Evolutionary conservation across 2,329 filamentous ascomycete genomes (phyloP).

Genomic region (Waltergamsia citrina): DNA sequence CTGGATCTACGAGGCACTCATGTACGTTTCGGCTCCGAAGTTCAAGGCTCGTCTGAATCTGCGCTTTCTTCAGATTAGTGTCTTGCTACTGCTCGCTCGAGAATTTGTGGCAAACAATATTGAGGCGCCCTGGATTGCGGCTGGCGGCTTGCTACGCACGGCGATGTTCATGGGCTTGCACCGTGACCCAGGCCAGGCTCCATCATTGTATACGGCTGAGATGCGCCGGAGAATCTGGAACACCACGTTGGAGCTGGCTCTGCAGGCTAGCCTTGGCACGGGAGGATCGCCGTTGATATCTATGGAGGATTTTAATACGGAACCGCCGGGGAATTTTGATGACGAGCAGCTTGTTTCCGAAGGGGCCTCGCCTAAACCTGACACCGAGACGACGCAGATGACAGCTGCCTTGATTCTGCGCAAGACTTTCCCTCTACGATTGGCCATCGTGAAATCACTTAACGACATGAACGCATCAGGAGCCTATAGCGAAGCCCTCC

Average conservation of each 20-base stretch:
- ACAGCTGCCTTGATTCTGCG: slow-evolving; percentile 31
- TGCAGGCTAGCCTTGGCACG: slow-evolving; percentile 33
- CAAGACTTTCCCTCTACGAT: slow-evolving; percentile 29
- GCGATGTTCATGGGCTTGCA: slow-evolving; percentile 43
- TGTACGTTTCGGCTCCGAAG: slow-evolving; percentile 41
- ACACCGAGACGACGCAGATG: slow-evolving; percentile 25
- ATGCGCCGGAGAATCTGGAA: slow-evolving; percentile 43
- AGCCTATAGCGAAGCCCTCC: slow-evolving; percentile 34
- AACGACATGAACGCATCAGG: slow-evolving; percentile 26
- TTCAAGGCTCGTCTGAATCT: slow-evolving; percentile 42
- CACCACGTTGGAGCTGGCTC: slow-evolving; percentile 36
- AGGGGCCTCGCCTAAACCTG: slow-evolving; percentile 20
- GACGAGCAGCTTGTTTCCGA: slow-evolving; percentile 32
- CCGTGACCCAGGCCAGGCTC: slow-evolving; percentile 31
- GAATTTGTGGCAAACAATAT: slow-evolving; percentile 25
- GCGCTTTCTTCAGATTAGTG: slow-evolving; percentile 36
- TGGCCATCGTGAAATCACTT: slow-evolving; percentile 30
- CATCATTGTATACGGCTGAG: slow-evolving; percentile 27
- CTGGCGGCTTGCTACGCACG: slow-evolving; percentile 31
- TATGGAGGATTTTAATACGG: slow-evolving; percentile 35
- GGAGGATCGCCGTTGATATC: slow-evolving; percentile 36
- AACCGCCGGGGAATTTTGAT: slow-evolving; percentile 36
- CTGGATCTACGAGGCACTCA: slow-evolving; percentile 49
- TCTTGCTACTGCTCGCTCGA: slow-evolving; percentile 33
- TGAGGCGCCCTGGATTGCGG: slow-evolving; percentile 37